phyloP scores from a whole-genome alignment of 2,329 filamentous ascomycete genomes.

The Pseudogymnoascus sp. region DNA sequence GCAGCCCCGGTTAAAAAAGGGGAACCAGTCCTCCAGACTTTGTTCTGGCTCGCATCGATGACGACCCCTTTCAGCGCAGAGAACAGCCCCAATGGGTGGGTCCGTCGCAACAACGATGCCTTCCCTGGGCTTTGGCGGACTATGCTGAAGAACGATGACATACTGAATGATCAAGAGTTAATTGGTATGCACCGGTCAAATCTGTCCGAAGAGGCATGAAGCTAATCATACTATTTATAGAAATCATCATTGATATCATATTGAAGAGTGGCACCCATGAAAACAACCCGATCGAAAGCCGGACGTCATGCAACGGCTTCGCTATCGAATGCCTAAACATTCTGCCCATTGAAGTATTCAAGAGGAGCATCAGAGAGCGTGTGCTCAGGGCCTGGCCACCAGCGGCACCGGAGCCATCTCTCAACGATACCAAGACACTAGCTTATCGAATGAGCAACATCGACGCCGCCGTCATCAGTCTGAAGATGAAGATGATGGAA shows the following conservation, averaged over 20 bases:
- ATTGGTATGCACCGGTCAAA: conserved; percentile 16
- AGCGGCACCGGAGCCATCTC: not conserved
- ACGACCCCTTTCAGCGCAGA: not conserved
- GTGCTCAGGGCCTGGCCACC: conserved; percentile 30
- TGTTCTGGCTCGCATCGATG: conserved; percentile 24
- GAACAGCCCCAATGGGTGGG: not conserved
- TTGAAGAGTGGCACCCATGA: conserved; percentile 16
- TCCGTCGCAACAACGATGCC: conserved; percentile 13
- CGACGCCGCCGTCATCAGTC: conserved; percentile 30
- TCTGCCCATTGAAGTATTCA: conserved; percentile 31
- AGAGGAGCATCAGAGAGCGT: conserved; percentile 36
- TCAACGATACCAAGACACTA: not conserved
- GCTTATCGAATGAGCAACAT: conserved; percentile 12
- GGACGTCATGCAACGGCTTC: conserved; percentile 18
- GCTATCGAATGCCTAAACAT: conserved; percentile 20
- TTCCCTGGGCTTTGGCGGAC: conserved; percentile 22
- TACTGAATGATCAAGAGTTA: conserved; percentile 19
- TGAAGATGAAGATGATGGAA: conserved; percentile 42
- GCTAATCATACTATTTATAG: conserved; percentile 12
- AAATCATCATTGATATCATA: conserved; percentile 22
- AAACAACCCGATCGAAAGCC: conserved; percentile 16
- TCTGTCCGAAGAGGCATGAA: not conserved
- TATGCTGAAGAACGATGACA: conserved; percentile 17
- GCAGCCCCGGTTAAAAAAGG: conserved; percentile 13
- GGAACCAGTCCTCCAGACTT: conserved; percentile 18